Base-by-base conservation (phyloP, 495 filamentous ascomycete genomes). In the Cladorrhinum samala region DNA sequence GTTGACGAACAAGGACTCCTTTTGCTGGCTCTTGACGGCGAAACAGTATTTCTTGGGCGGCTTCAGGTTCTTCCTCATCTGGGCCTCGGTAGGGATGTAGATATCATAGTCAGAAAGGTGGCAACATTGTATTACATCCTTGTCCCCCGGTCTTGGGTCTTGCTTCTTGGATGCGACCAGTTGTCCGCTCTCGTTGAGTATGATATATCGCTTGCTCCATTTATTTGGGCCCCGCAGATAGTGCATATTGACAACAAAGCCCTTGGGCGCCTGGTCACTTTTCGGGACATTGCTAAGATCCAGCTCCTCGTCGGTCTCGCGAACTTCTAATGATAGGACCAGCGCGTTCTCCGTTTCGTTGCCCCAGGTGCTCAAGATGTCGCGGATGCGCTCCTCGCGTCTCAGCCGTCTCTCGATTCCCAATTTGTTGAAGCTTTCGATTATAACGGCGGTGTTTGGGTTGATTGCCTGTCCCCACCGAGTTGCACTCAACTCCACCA, bases 41-140 rank as follows among this genome's bases (percentile, higher is more conserved):
- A 85, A 91, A 67, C 89, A 95, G 50, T 84, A 74, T 61, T 83
- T 85, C 60, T 89, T 91, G 0, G 88, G 88, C 1, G 86, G 84
- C 56, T 81, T 87, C 51, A 91, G 70, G 51, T 83, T 79, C 37
- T 80, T 79, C 27, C 72, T 68, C 49, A 81, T 70, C 33, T 86
- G 80, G 13, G 79, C 77, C 37, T 82, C 75, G 2, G 79, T 85
- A 9, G 88, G 85, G 7, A 76, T 80, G 68, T 95, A 96, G 38
- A 95, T 87, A 59, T 98, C 93, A 60, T 92, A 98, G 66, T 96
- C 93, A 9, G 91, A 89, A 13, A 98, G 68, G 66, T 95, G 88
- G 63, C 94, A 96, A 25, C 93, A 73, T 54, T 81, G 86, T 0
- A 74, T 67, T 9, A 70, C 63, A 46, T 95, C 86, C 61, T 84